Evolutionary conservation across 2,329 filamentous ascomycete species (phyloP), one percentile per base, ranked within the genome.

Genomic region (Alternaria tenuissima): DNA sequence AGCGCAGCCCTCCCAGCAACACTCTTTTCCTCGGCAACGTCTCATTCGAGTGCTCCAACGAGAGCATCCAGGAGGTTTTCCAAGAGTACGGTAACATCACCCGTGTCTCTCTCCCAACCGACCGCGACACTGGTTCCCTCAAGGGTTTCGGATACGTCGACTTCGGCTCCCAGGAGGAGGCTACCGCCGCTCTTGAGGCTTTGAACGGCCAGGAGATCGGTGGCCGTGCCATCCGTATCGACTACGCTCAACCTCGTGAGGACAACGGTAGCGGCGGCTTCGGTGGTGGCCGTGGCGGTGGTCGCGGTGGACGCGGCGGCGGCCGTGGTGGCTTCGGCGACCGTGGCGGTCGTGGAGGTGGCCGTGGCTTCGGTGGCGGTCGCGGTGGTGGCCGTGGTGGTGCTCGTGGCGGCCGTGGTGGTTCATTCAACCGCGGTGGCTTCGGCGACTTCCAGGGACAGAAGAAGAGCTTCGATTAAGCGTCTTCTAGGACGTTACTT

Each of bases 141-240:
- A 97, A 97, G 89, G 94, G 94, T 59, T 97, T 96, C 80, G 94
- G 92, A 56, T 97, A 97, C 78, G 90, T 97, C 65, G 89, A 90
- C 76, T 97, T 94, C 85, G 82, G 83, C 70, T 91, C 90, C 18
- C 79, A 95, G 63, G 93, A 96, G 28, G 93, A 97, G 73, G 92
- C 94, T 73, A 91, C 90, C 82, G 81, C 84, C 71, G 94, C 89
- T 24, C 88, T 92, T 70, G 85, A 90, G 71, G 82, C 84, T 58
- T 85, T 92, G 78, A 89, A 91, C 70, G 92, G 92, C 66, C 83
- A 84, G 57, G 88, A 92, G 61, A 86, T 95, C 71, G 86, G 84
- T 66, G 88, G 91, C 57, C 92, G 94, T 71, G 80, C 87, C 54
- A 84, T 97, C 69, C 91, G 94, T 71, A 88, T 97, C 55, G 94